A percentile compares a stretch with the other conserved stretches of the same genome.
Evolutionary conservation across 1,284 basidiomycete genomes (phyloP).

Genomic region (Cryptococcus sp.): DNA sequence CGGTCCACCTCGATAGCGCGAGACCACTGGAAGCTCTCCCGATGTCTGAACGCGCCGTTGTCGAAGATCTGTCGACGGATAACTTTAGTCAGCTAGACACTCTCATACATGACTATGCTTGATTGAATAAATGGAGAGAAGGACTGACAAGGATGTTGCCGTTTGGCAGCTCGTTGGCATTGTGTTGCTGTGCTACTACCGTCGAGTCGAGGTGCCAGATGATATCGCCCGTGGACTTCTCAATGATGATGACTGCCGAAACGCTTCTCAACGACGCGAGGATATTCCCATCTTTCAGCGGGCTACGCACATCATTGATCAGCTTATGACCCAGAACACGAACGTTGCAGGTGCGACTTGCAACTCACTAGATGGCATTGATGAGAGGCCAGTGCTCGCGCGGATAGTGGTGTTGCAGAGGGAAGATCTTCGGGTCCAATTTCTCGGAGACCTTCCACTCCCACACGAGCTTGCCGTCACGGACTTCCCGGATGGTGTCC

Average conservation of each 20-base stretch:
- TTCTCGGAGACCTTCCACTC: slow-evolving; percentile 26
- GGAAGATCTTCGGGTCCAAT: slow-evolving; percentile 23
- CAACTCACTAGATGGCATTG: slow-evolving; percentile 22
- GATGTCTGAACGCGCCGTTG: slow-evolving; percentile 24
- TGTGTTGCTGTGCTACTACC: slow-evolving; percentile 24
- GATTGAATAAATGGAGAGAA: background rate
- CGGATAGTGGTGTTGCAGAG: slow-evolving; percentile 20
- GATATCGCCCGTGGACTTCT: slow-evolving; percentile 20
- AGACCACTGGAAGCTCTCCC: slow-evolving; percentile 22
- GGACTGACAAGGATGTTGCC: slow-evolving; percentile 23
- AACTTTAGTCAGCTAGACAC: background rate
- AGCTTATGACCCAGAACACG: background rate
- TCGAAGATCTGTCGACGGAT: slow-evolving; percentile 17
- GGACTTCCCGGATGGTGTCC: slow-evolving; percentile 26
- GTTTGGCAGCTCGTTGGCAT: slow-evolving; percentile 25
- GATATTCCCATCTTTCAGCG: slow-evolving; percentile 23
- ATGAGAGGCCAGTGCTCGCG: slow-evolving; percentile 28
- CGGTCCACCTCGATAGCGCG: slow-evolving; percentile 23
- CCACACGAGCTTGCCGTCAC: slow-evolving; percentile 24
- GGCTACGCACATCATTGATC: slow-evolving; percentile 5
- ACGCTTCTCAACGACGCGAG: slow-evolving; percentile 23
- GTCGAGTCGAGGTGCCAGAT: slow-evolving; percentile 27
- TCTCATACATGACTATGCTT: background rate
- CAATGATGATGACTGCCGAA: slow-evolving; percentile 27
- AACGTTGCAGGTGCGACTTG: background rate